A percentile compares a stretch with the other conserved stretches of the same genome.
phyloP scores from a whole-genome alignment of 1,139 yeast species.

The Hemisphaericaspora lyxosophila region DNA sequence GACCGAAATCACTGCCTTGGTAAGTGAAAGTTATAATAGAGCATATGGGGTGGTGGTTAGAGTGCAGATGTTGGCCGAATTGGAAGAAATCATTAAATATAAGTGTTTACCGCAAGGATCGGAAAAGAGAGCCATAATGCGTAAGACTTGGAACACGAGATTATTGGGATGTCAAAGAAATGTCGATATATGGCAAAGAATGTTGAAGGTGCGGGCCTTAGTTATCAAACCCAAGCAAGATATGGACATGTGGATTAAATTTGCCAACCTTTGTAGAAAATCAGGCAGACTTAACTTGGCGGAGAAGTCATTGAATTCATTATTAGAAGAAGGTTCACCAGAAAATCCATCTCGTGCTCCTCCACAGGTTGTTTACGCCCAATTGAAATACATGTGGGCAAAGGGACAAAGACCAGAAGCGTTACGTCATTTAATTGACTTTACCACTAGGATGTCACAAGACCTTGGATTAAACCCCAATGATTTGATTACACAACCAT shows the following conservation, averaged over 20 bases:
- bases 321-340: constrained; percentile 62
- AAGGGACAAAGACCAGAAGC: constrained; percentile 89
- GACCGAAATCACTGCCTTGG: constrained; percentile 91
- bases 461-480: constrained; percentile 79
- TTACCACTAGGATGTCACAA: constrained; percentile 86
- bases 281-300: constrained; percentile 91
- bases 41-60: constrained; percentile 97
- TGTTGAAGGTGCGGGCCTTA: constrained; percentile 88
- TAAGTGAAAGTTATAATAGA: constrained; percentile 93
- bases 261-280: constrained; percentile 93
- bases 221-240: constrained; percentile 96
- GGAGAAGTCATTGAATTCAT: constrained; percentile 80
- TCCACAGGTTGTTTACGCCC: constrained; percentile 96
- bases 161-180: constrained; percentile 91
- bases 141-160: constrained; percentile 93
- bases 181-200: constrained; percentile 97
- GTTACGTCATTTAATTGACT: constrained; percentile 77
- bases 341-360: constrained; percentile 78
- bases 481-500: constrained; percentile 84
- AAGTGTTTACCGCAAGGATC: constrained; percentile 82
- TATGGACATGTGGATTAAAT: constrained; percentile 97
- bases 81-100: constrained; percentile 91
- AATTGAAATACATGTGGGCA: constrained; percentile 95
- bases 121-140: constrained; percentile 72
- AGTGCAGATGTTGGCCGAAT: constrained; percentile 94